Percentiles rank a stretch among this genome's conserved stretches.
These are phyloP conservation scores for Cymbidium sinense DNA, from an alignment of 106 monocot genomes.

Conservation along the genomic window DNA sequence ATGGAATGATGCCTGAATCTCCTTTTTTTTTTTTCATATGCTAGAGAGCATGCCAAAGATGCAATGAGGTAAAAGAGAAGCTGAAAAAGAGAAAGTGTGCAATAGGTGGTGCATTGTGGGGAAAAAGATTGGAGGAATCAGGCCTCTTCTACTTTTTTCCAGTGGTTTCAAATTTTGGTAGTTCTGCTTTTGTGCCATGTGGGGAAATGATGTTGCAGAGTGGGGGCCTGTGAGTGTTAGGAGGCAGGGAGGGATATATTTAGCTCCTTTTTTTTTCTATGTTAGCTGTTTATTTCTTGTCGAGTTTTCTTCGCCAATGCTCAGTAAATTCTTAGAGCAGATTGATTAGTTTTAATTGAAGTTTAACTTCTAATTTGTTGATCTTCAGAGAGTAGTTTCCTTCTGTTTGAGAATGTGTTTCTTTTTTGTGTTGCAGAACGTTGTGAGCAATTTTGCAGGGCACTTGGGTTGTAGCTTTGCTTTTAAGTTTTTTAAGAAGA, in stretches of 20 bases:
- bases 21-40: neutral
- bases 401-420: neutral
- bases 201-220: neutral
- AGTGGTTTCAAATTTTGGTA: slow-evolving; percentile 7
- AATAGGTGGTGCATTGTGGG: neutral
- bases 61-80: neutral
- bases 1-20: slow-evolving; percentile 14
- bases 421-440: too few species aligned
- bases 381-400: neutral
- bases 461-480: too few species aligned
- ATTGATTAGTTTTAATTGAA: neutral
- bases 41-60: neutral
- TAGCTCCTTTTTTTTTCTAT: neutral
- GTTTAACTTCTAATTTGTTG: neutral
- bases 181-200: slow-evolving; percentile 3
- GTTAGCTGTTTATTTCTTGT: neutral
- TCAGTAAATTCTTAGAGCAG: neutral
- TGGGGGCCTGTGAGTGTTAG: slow-evolving; percentile 3
- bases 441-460: too few species aligned
- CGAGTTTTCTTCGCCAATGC: neutral
- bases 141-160: neutral
- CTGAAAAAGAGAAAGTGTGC: neutral
- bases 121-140: slow-evolving; percentile 3
- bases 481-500: too few species aligned
- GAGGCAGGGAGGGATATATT: neutral